These are phyloP conservation scores for Penicillium sp. DNA, from an alignment of 2,329 filamentous ascomycete genomes.

Conservation along the genomic window DNA sequence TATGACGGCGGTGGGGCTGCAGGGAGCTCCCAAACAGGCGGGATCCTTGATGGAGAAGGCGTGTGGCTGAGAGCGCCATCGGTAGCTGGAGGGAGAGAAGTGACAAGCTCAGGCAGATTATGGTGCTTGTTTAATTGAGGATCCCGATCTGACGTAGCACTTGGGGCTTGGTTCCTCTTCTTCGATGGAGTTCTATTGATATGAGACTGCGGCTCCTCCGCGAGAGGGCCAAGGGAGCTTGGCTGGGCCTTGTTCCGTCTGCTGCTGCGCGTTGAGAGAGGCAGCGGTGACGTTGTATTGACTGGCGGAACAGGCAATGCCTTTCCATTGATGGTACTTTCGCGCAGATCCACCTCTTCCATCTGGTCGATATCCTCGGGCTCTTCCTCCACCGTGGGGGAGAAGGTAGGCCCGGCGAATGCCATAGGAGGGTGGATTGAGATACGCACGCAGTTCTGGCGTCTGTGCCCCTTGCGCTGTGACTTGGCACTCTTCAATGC, in stretches of 20 bases:
- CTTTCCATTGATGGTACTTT: constrained; percentile 21
- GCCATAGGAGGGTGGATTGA: constrained; percentile 37
- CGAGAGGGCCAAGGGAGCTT: constrained; percentile 19
- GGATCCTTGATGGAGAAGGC: constrained; percentile 29
- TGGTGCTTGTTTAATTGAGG: constrained; percentile 18
- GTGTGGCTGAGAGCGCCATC: constrained; percentile 23
- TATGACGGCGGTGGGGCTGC: constrained; percentile 20
- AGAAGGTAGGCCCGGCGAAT: constrained; percentile 32
- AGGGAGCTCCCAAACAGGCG: constrained; percentile 25
- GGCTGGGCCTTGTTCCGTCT: constrained; percentile 18
- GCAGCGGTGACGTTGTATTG: constrained; percentile 12
- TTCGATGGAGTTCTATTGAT: constrained; percentile 22
- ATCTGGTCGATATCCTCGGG: constrained; percentile 33
- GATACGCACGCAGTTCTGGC: constrained; percentile 44
- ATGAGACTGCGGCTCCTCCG: constrained; percentile 17
- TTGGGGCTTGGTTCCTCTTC: constrained; percentile 23
- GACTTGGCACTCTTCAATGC: constrained; percentile 32
- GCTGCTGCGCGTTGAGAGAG: constrained; percentile 18
- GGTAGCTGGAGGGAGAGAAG: constrained; percentile 20
- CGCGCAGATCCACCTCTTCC: constrained; percentile 27
- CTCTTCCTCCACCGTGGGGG: constrained; percentile 34
- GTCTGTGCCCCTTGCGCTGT: constrained; percentile 38
- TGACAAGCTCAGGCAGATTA: constrained; percentile 24
- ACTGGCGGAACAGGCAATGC: constrained; percentile 3
- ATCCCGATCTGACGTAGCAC: constrained; percentile 12